These are phyloP conservation scores for Lasiosphaeriaceae sp. DNA, from an alignment of 495 filamentous ascomycete species.

Conservation along the genomic window DNA sequence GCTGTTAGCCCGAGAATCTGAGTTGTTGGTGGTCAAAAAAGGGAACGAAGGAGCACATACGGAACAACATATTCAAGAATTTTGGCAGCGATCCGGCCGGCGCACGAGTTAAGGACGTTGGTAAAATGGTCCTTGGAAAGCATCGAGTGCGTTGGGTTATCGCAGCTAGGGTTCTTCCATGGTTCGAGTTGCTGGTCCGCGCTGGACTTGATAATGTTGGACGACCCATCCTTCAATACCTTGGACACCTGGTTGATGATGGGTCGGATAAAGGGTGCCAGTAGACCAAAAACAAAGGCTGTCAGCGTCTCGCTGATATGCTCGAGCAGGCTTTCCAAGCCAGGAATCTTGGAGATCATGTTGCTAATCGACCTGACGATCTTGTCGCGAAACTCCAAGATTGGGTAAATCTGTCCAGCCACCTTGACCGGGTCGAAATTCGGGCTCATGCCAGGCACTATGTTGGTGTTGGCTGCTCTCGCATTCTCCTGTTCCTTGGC, in stretches of 20 bases:
- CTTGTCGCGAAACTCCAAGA: conserved; percentile 88
- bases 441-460: conserved; percentile 63
- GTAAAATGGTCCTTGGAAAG: conserved; percentile 96
- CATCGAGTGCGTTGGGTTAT: conserved; percentile 91
- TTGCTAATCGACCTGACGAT: conserved; percentile 79
- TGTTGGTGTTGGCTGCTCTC: conserved; percentile 37
- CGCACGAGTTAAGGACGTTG: conserved; percentile 84
- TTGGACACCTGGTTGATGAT: conserved; percentile 85
- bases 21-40: not conserved
- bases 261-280: conserved; percentile 85
- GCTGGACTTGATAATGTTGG: conserved; percentile 71
- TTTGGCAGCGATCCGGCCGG: conserved; percentile 72
- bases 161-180: conserved; percentile 81
- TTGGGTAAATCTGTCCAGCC: conserved; percentile 83
- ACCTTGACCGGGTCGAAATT: conserved; percentile 82
- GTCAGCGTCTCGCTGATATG: conserved; percentile 90
- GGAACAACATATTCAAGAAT: conserved; percentile 83
- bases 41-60: conserved; percentile 26
- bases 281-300: conserved; percentile 80
- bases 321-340: conserved; percentile 78
- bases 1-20: conserved; percentile 3
- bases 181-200: conserved; percentile 85
- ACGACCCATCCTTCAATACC: conserved; percentile 77
- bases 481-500: conserved; percentile 66
- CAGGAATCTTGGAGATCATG: conserved; percentile 88